Conservation (phyloP, 2,329 filamentous ascomycete species). For the Pyrenophora seminiperda region DNA sequence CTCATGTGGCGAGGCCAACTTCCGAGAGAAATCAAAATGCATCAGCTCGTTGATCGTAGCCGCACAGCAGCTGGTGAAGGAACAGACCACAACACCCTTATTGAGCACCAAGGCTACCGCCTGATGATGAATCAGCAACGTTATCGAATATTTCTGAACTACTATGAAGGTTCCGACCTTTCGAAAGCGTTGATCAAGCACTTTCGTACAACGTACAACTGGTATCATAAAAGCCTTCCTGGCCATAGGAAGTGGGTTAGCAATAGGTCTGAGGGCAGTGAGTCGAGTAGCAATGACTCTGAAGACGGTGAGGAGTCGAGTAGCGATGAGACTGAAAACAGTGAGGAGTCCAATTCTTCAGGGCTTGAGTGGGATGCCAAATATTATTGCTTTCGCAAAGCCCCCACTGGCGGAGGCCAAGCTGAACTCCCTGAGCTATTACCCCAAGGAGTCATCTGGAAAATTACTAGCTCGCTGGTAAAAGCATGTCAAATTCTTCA, state of each 20-base stretch:
- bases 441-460: conserved; percentile 1
- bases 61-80: background rate
- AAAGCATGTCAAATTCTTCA: background rate
- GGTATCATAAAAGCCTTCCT: too few relatives aligned
- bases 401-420: too few relatives aligned
- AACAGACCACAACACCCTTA: conserved; percentile 2
- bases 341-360: background rate
- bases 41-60: conserved; percentile 11
- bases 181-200: background rate
- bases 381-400: background rate
- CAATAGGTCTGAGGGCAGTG: too few relatives aligned
- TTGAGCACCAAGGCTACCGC: conserved; percentile 10
- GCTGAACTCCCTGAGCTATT: background rate
- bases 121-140: conserved; percentile 16
- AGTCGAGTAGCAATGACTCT: too few relatives aligned
- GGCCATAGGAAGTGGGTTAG: too few relatives aligned
- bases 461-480: background rate
- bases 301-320: too few relatives aligned
- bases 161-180: conserved; percentile 2
- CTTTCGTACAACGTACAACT: too few relatives aligned
- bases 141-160: conserved; percentile 15
- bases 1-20: conserved; percentile 9
- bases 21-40: conserved; percentile 17
- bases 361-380: background rate
- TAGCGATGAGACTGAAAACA: too few relatives aligned